Evolutionary conservation across 441 rosid genomes (phyloP), one percentile per base, ranked within the genome.

Genomic region (Gossypium schwendimanii): DNA sequence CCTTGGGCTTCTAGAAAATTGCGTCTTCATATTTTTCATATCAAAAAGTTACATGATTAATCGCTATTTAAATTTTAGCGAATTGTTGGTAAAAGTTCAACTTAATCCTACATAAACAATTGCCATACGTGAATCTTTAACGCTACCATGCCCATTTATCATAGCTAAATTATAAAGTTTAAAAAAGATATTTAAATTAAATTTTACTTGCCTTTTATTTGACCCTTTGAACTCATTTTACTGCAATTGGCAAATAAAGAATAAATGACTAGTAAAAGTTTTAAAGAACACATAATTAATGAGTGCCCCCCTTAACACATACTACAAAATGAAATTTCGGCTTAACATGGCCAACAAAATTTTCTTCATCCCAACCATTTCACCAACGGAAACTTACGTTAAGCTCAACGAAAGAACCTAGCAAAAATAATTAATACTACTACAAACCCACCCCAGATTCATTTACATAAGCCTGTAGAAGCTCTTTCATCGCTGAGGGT

Each of bases 321-420:
- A 36, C 11, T 7, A 47, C 3, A 23, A 45, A 45, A 65, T 24
- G 39, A 47, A 47, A 66, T 1, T 23, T 66, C 9, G 23, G 24
- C 70, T 66, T 33, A 14, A 24, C 44, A 39, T 8, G 3, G 33
- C 41, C 70, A 24, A n/a, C 58, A 66, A 66, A 66, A 66, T 1
- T 66, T 45, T 23, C 17, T 24, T 24, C 58, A 47, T 24, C 58
- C 21, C 57, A 49, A n/a, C 58, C 23, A 14, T 47, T 7, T 17
- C 49, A 18, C 61, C 49, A 10, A 31, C 26, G 33, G 24, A 50
- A 45, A 14, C 70, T 5, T 45, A 12, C 15, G 18, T 11, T 36
- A 65, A 14, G 36, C 69, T 45, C 55, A 44, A 64, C 9, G 54
- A 64, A 39, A 64, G 18, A 64, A 14, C 21, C 70, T 66, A 66